These are phyloP conservation scores for Cadophora malorum DNA, from an alignment of 2,329 filamentous ascomycete species.

Conservation along the genomic window DNA sequence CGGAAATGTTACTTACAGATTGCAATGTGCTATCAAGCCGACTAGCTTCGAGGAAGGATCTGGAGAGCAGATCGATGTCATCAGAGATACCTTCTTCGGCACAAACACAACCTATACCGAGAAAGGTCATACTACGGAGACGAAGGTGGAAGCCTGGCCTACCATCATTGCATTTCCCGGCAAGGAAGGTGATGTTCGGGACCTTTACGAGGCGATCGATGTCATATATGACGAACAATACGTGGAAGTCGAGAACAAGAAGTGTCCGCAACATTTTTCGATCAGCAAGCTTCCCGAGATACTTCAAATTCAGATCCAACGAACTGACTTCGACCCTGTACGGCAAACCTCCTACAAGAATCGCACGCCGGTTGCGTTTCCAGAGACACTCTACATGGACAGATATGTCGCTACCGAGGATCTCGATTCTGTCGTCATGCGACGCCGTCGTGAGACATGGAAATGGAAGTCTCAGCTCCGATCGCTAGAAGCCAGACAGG, in stretches of 20 bases:
- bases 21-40: constrained; percentile 86
- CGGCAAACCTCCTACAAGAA: constrained; percentile 71
- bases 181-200: constrained; percentile 53
- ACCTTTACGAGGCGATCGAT: constrained; percentile 85
- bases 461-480: constrained; percentile 70
- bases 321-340: constrained; percentile 73
- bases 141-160: constrained; percentile 51
- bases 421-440: constrained; percentile 63
- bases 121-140: constrained; percentile 54
- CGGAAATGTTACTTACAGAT: constrained; percentile 86
- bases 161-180: constrained; percentile 67
- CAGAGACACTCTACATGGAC: constrained; percentile 83
- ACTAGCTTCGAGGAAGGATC: constrained; percentile 65
- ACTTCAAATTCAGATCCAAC: constrained; percentile 87
- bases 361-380: constrained; percentile 77
- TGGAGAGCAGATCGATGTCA: constrained; percentile 80
- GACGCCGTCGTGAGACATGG: constrained; percentile 75
- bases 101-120: constrained; percentile 65
- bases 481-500: constrained; percentile 53
- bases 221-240: constrained; percentile 83
- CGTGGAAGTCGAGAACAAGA: constrained; percentile 68
- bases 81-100: constrained; percentile 75
- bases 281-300: constrained; percentile 82
- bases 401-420: constrained; percentile 78
- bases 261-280: constrained; percentile 69